These are phyloP conservation scores for Darksidea phi DNA, from an alignment of 495 filamentous ascomycete genomes.

Conservation along the genomic window DNA sequence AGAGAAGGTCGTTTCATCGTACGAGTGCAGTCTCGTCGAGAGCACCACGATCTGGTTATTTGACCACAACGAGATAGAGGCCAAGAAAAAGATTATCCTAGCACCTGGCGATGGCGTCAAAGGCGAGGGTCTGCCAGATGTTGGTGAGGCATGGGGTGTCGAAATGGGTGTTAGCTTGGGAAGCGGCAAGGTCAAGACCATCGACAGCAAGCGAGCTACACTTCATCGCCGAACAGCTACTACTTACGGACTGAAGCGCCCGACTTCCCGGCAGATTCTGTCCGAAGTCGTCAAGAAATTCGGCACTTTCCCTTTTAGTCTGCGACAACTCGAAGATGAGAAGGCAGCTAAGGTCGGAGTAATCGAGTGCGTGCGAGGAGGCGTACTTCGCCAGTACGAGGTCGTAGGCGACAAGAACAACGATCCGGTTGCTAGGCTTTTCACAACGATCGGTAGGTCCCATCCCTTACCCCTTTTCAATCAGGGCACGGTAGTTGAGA, in stretches of 20 bases:
- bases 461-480: neutral
- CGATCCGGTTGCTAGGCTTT: conserved; percentile 74
- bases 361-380: conserved; percentile 87
- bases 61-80: conserved; percentile 94
- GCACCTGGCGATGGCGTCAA: conserved; percentile 81
- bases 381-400: conserved; percentile 92
- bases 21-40: conserved; percentile 91
- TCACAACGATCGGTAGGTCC: conserved; percentile 81
- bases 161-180: conserved; percentile 91
- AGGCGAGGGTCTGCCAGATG: conserved; percentile 84
- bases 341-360: conserved; percentile 93
- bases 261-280: conserved; percentile 82
- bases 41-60: conserved; percentile 97
- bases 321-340: conserved; percentile 96
- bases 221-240: conserved; percentile 89
- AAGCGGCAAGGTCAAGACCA: conserved; percentile 87
- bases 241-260: conserved; percentile 86
- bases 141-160: conserved; percentile 96
- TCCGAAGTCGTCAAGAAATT: conserved; percentile 96
- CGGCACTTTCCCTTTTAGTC: conserved; percentile 93
- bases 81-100: conserved; percentile 96
- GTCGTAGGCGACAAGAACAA: conserved; percentile 89
- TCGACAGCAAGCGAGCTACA: conserved; percentile 75
- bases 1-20: conserved; percentile 87
- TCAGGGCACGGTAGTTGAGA: neutral